Evolutionary conservation across 2,329 filamentous ascomycete species (phyloP).

Genomic region (Fusarium anguioides): DNA sequence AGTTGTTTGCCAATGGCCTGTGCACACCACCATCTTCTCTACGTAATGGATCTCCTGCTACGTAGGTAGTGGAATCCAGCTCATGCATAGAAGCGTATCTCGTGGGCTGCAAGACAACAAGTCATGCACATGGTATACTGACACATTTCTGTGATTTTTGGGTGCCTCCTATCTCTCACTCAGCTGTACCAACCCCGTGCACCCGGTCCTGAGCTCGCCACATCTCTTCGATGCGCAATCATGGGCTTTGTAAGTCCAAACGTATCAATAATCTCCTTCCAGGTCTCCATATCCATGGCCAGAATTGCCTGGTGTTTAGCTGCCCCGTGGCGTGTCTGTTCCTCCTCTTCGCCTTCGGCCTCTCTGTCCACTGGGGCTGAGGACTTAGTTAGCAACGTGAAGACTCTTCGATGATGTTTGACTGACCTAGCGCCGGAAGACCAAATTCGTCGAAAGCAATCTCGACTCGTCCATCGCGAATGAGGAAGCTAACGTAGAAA

Average conservation of each 20-base stretch:
- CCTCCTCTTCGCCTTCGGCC: slow-evolving; percentile 60
- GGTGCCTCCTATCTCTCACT: slow-evolving; percentile 7
- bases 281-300: slow-evolving; percentile 85
- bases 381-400: slow-evolving; percentile 28
- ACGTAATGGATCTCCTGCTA: too few relatives aligned
- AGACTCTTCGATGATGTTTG: background rate
- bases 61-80: slow-evolving; percentile 8
- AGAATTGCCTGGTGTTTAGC: slow-evolving; percentile 88
- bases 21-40: slow-evolving; percentile 14
- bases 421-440: slow-evolving; percentile 84
- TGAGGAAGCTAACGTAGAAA: slow-evolving; percentile 95
- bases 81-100: slow-evolving; percentile 4
- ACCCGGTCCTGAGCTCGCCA: slow-evolving; percentile 62
- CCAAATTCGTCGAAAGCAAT: slow-evolving; percentile 78
- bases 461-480: slow-evolving; percentile 83
- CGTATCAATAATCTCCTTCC: slow-evolving; percentile 79
- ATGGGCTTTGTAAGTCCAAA: slow-evolving; percentile 83
- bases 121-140: background rate
- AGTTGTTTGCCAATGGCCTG: background rate
- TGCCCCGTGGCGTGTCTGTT: slow-evolving; percentile 60
- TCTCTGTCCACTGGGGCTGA: slow-evolving; percentile 54
- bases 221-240: slow-evolving; percentile 82
- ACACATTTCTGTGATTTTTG: background rate
- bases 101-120: slow-evolving; percentile 14
- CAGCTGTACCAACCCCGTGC: slow-evolving; percentile 75